phyloP scores from a whole-genome alignment of 2,329 filamentous ascomycete species.

The Bretziella fagacearum region DNA sequence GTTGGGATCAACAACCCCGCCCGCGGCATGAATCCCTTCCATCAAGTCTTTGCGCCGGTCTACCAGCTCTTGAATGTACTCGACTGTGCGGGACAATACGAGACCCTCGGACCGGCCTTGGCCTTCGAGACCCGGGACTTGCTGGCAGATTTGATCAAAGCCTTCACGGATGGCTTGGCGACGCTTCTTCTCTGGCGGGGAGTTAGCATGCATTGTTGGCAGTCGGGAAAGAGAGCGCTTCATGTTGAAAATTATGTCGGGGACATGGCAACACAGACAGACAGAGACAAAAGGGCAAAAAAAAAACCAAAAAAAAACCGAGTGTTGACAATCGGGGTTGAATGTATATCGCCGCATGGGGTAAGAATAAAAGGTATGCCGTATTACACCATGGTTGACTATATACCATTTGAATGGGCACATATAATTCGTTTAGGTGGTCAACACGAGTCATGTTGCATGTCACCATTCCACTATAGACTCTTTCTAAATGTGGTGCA shows the following conservation, averaged over 20 bases:
- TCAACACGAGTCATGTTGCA: conserved; percentile 1
- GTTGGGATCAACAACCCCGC: conserved; percentile 33
- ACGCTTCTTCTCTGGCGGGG: conserved; percentile 27
- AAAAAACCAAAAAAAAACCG: too few species aligned
- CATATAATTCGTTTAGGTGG: not conserved
- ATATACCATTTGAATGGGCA: not conserved
- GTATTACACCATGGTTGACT: too few species aligned
- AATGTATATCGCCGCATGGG: too few species aligned
- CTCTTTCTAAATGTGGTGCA: not conserved
- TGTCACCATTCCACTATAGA: not conserved
- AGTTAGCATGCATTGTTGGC: conserved; percentile 15
- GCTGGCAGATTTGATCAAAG: conserved; percentile 62
- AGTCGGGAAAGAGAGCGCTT: not conserved
- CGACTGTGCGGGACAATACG: conserved; percentile 57
- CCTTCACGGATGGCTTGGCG: conserved; percentile 57
- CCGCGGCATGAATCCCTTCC: conserved; percentile 38
- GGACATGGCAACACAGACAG: too few species aligned
- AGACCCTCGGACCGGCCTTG: conserved; percentile 72
- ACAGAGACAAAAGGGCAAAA: not conserved
- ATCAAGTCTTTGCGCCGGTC: conserved; percentile 41
- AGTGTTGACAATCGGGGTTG: too few species aligned
- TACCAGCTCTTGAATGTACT: conserved; percentile 45
- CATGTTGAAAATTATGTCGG: too few species aligned
- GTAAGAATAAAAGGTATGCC: too few species aligned
- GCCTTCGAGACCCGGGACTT: conserved; percentile 68